Base-by-base conservation (phyloP, 164 flowering plant species). In the Tinospora cordifolia region DNA sequence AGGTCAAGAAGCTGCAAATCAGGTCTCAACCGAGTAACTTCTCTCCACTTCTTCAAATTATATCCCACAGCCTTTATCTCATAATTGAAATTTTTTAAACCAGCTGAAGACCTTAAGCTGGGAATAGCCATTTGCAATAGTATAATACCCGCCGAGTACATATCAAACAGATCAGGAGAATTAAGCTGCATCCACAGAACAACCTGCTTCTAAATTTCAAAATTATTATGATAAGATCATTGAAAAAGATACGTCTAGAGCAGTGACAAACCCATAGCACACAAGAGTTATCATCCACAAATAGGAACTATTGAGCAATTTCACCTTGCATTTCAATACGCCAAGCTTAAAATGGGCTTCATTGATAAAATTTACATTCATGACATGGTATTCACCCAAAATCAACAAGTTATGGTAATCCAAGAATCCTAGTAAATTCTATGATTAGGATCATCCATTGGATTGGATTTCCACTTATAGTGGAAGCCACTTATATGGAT, bases 81-180 rank as follows among this genome's bases (percentile, higher is more conserved):
- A 47, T 69, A 46, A 74, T 94, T 94, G 79, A 94, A 94, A 72
- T 88, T 92, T 84, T 90, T 90, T 72, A 94, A 79, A 40, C 90
- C 93, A 51, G 93, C 81, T 1, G 84, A 22, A 15, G 97, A 84
- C 76, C 99, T 87, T 71, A 94, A 79, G 64, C 77, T 70, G 69
- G 99, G 99, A 73, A 89, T 68, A 25, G 97, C 93, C 97, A 94
- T 92, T 85, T 92, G 99, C 79, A 94, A 10, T 40, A 92, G 88
- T n/a, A 86, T 90, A 38, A 92, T 86, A 36, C 97, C 97, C 60
- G 89, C 90, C 71, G 99, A 94, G 74, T 94, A 94, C 96, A 85
- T 90, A 68, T 94, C 99, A 74, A 94, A 94, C 24, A 94, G 87
- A 81, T 94, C 99, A 46, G 99, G 99, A 78, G 93, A 84, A 78